Conservation (phyloP, 495 filamentous ascomycete species). For the Penicillium alfredii region DNA sequence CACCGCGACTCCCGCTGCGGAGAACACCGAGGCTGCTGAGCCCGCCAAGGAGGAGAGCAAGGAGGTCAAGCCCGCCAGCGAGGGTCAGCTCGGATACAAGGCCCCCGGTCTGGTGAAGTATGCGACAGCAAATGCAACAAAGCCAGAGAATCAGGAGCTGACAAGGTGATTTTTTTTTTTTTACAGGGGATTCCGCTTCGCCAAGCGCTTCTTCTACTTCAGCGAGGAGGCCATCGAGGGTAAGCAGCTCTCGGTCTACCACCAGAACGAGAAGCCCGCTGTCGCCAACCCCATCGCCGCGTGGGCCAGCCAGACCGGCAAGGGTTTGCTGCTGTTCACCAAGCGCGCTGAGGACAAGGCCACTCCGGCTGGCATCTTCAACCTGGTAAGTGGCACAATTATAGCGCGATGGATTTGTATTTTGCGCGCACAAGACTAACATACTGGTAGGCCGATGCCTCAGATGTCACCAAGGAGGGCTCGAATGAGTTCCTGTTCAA, state of each 20-base stretch:
- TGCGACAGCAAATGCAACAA: conserved; percentile 3
- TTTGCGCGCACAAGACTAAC: too few relatives aligned
- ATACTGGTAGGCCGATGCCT: conserved; percentile 66
- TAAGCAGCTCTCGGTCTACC: conserved; percentile 66
- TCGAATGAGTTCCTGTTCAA: conserved; percentile 77
- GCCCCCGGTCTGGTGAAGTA: conserved; percentile 87
- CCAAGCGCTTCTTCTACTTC: conserved; percentile 91
- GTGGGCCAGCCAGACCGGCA: conserved; percentile 89
- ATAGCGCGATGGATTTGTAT: not conserved
- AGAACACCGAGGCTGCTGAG: conserved; percentile 40
- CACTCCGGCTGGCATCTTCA: conserved; percentile 73
- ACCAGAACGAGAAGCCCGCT: conserved; percentile 78
- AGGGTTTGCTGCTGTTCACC: conserved; percentile 88
- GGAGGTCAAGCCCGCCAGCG: conserved; percentile 49
- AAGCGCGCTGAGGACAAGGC: conserved; percentile 81
- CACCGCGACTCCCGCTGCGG: conserved; percentile 17
- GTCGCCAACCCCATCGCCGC: conserved; percentile 73
- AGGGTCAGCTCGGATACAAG: conserved; percentile 82
- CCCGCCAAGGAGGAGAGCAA: conserved; percentile 39
- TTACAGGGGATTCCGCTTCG: conserved; percentile 55
- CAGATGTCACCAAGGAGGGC: conserved; percentile 69
- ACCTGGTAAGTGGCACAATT: conserved; percentile 57
- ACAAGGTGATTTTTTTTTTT: conserved; percentile 8
- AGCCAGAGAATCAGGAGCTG: conserved; percentile 4
- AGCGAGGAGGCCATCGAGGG: conserved; percentile 70